phyloP scores from a whole-genome alignment of 2,329 filamentous ascomycete species.

The Davidsoniella australis region DNA sequence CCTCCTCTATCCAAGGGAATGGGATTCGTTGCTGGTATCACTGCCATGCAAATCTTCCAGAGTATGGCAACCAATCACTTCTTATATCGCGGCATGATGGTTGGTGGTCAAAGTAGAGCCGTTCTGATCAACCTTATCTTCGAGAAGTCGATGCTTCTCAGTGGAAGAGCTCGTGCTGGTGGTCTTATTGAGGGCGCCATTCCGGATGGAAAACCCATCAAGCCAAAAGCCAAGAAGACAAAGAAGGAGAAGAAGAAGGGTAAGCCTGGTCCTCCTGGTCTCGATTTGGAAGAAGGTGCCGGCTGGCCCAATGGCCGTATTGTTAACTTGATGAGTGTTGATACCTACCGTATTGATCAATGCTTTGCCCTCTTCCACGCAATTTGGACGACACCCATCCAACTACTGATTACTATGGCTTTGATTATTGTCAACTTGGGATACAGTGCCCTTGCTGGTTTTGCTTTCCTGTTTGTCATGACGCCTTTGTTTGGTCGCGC shows the following conservation, averaged over 20 bases:
- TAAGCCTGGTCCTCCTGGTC: constrained; percentile 25
- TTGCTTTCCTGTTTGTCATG: constrained; percentile 61
- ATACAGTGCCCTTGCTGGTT: constrained; percentile 80
- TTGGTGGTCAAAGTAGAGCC: constrained; percentile 68
- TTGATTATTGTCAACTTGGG: constrained; percentile 73
- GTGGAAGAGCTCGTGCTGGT: constrained; percentile 72
- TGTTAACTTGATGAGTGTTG: constrained; percentile 85
- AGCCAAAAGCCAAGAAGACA: constrained; percentile 23
- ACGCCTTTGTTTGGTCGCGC: constrained; percentile 62
- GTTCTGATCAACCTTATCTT: constrained; percentile 77
- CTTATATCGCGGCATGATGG: constrained; percentile 81
- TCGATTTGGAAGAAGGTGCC: constrained; percentile 43
- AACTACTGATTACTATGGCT: constrained; percentile 60
- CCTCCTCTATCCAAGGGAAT: constrained; percentile 62
- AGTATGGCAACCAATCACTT: constrained; percentile 77
- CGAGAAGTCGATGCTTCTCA: constrained; percentile 81
- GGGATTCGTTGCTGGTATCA: constrained; percentile 71
- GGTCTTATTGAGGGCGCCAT: constrained; percentile 32
- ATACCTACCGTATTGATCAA: constrained; percentile 83
- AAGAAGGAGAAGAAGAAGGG: constrained; percentile 25
- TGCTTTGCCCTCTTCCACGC: constrained; percentile 82
- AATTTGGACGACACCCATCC: constrained; percentile 71
- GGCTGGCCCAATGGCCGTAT: constrained; percentile 91
- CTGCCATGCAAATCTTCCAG: constrained; percentile 68
- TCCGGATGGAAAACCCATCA: constrained; percentile 23